A percentile compares a stretch with the other conserved stretches of the same genome.
phyloP scores from a whole-genome alignment of 73 alveolate genomes.

The Paramecium pentaurelia region DNA sequence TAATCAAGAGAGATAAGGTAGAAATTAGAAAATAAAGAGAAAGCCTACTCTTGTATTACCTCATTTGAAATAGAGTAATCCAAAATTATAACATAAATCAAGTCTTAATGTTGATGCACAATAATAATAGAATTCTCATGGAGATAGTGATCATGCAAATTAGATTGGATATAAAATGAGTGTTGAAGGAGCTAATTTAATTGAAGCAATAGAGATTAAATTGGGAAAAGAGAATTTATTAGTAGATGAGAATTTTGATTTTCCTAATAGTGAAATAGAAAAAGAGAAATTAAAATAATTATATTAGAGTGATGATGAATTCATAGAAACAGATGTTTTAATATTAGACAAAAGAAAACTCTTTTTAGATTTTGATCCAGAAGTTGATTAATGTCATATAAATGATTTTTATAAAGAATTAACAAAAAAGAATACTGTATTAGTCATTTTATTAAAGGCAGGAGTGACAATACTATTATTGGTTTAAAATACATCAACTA shows the following conservation, averaged over 20 bases:
- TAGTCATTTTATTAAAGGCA: not conserved
- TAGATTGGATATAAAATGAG: not conserved
- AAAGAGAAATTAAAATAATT: not conserved
- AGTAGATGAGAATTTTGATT: not conserved
- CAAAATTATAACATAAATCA: not conserved
- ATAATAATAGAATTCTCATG: not conserved
- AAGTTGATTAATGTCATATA: not conserved
- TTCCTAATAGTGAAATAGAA: not conserved
- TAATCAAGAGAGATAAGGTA: not conserved
- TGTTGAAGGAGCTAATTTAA: not conserved
- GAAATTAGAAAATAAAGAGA: not conserved
- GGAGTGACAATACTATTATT: not conserved
- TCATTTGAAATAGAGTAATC: not conserved
- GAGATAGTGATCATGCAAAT: not conserved
- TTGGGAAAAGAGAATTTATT: slow-evolving; percentile 1
- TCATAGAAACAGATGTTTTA: not conserved
- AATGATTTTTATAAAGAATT: not conserved
- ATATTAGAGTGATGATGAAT: slow-evolving; percentile 2
- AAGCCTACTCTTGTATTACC: slow-evolving; percentile 15
- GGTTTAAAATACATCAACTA: not conserved
- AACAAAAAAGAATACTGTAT: not conserved
- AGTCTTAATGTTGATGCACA: not conserved
- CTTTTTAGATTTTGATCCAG: not conserved
- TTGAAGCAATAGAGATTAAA: not conserved
- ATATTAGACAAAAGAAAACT: not conserved